Conservation (phyloP, 352 stramenopile genomes). For the Achlya hypogyna region DNA sequence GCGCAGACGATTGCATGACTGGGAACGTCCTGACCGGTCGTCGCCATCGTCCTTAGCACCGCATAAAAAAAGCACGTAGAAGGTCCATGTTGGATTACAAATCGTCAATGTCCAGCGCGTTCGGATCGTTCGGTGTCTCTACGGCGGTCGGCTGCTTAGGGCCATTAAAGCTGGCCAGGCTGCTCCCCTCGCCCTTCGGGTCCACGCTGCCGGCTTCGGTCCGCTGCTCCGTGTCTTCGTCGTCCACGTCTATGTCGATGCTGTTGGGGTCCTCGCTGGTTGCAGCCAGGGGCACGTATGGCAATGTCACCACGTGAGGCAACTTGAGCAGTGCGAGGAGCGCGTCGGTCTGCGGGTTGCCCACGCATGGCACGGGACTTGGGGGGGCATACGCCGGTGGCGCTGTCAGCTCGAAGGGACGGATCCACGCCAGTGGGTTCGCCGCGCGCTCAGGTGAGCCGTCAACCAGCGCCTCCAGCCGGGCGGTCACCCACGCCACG, state of each 20-base stretch:
- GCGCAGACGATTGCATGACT: no score
- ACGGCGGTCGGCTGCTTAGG: background rate
- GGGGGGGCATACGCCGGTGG: slow-evolving; percentile 36
- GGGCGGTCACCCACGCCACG: slow-evolving; percentile 57
- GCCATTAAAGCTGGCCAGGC: no score
- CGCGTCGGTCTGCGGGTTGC: slow-evolving; percentile 94
- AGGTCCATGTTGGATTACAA: background rate
- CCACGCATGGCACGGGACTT: slow-evolving; percentile 27
- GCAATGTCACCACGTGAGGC: slow-evolving; percentile 89
- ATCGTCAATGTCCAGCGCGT: slow-evolving; percentile 18
- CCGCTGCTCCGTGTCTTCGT: slow-evolving; percentile 22
- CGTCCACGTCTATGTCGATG: slow-evolving; percentile 45
- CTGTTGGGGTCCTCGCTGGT: slow-evolving; percentile 38
- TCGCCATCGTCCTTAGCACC: no score
- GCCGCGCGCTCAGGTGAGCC: slow-evolving; percentile 35
- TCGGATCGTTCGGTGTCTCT: background rate
- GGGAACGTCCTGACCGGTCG: no score
- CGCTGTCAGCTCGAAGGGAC: slow-evolving; percentile 72
- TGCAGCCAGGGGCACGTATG: slow-evolving; percentile 35
- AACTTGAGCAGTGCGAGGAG: slow-evolving; percentile 89
- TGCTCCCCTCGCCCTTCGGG: no score
- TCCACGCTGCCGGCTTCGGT: no score
- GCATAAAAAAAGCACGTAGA: background rate
- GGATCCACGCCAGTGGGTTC: slow-evolving; percentile 54
- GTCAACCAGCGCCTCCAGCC: slow-evolving; percentile 34